phyloP scores from a whole-genome alignment of 192 early-diverging fungal species.

The Rhizophagus clarus region DNA sequence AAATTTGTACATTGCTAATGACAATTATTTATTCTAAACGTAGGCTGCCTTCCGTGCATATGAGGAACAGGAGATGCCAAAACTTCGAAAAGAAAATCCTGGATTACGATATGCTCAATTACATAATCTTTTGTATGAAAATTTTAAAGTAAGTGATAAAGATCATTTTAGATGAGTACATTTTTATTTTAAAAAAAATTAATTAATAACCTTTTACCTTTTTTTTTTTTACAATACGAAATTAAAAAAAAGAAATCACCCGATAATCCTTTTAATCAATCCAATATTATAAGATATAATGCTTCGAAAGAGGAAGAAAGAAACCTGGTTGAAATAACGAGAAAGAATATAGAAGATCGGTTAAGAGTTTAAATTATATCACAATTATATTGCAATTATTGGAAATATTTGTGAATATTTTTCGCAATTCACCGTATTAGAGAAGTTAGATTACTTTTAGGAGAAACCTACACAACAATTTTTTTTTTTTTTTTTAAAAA shows the following conservation, averaged over 20 bases:
- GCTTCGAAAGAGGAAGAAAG: constrained; percentile 65
- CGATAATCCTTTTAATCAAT: constrained; percentile 81
- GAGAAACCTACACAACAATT: no score
- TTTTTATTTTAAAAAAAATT: constrained; percentile 53
- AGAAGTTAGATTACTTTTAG: no score
- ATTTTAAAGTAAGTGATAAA: constrained; percentile 50
- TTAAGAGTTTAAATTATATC: constrained; percentile 50
- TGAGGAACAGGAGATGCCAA: constrained; percentile 71
- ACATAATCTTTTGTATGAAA: constrained; percentile 80
- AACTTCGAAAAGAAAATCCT: constrained; percentile 79
- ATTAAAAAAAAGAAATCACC: constrained; percentile 62
- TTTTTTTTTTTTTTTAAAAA: not conserved
- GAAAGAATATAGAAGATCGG: constrained; percentile 53
- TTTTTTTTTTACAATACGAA: not conserved
- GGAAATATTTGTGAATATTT: no score
- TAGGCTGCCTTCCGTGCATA: constrained; percentile 69
- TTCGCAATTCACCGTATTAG: no score
- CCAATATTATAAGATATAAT: constrained; percentile 69
- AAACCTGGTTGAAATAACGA: constrained; percentile 48
- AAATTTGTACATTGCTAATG: not conserved
- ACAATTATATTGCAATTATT: no score
- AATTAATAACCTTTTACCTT: not conserved
- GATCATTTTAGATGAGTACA: no score
- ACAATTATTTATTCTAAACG: constrained; percentile 7
- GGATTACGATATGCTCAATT: constrained; percentile 76